These are phyloP conservation scores for Spongospora subterranea DNA, from an alignment of 208 protist genomes.

Conservation along the genomic window DNA sequence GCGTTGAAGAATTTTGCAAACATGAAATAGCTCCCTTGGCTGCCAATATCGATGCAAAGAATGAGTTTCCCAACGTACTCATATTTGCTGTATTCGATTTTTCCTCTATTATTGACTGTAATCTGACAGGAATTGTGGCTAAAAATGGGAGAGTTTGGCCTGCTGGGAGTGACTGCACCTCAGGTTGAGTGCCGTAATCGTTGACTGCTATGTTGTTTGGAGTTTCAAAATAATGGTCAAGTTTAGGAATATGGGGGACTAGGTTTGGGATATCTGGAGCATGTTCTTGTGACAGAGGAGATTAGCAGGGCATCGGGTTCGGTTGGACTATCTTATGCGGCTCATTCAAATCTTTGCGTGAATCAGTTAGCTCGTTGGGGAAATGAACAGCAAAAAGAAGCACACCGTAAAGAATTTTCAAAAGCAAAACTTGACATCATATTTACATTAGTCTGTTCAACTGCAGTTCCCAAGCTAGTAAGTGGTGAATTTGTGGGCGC, in stretches of 20 bases:
- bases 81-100: background rate
- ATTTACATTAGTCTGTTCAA: background rate
- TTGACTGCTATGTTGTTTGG: conserved; percentile 62
- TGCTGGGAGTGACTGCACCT: conserved; percentile 92
- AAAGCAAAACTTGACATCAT: conserved; percentile 61
- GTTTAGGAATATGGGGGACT: conserved; percentile 60
- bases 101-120: background rate
- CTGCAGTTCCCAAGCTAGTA: conserved; percentile 81
- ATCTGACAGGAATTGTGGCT: conserved; percentile 87
- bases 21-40: conserved; percentile 75
- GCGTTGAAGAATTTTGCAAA: conserved; percentile 70
- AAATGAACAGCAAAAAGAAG: conserved; percentile 85
- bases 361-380: conserved; percentile 84
- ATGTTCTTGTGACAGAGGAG: conserved; percentile 71
- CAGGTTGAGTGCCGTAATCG: conserved; percentile 33
- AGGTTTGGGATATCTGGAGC: conserved; percentile 76
- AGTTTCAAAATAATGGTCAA: no score
- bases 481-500: conserved; percentile 91
- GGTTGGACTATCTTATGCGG: conserved; percentile 81
- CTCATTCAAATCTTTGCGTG: conserved; percentile 83
- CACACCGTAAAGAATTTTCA: conserved; percentile 71
- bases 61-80: conserved; percentile 67
- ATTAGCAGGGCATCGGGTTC: conserved; percentile 77
- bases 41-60: conserved; percentile 74
- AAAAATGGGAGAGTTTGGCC: conserved; percentile 87